Percentiles rank a stretch among this genome's conserved stretches.
Evolutionary conservation across 257 asterid genomes (phyloP).

Genomic region (Solanum paucissectum): DNA sequence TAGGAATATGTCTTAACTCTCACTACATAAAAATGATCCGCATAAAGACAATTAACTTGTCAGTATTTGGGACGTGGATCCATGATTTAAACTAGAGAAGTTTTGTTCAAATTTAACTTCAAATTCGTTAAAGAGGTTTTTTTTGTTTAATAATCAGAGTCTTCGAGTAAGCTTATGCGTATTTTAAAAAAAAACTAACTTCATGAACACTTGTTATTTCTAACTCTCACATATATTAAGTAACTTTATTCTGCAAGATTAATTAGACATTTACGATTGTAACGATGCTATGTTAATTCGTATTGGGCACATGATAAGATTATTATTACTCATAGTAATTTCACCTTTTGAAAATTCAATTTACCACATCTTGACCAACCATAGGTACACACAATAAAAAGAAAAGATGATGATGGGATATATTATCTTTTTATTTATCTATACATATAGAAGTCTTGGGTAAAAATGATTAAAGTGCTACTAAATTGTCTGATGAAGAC

Average conservation of each 20-base stretch:
- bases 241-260: neutral
- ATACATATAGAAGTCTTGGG: neutral
- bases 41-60: too few species aligned
- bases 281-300: neutral
- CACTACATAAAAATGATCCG: too few species aligned
- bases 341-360: neutral
- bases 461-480: conserved; percentile 13
- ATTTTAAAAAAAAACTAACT: neutral
- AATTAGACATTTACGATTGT: neutral
- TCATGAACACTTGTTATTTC: neutral
- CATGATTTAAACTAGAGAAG: neutral
- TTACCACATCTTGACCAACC: neutral
- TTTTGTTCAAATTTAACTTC: neutral
- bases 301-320: neutral
- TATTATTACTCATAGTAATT: neutral
- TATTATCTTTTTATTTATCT: neutral
- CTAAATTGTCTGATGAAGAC: neutral
- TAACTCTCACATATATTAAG: neutral
- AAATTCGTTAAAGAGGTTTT: neutral
- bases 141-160: neutral
- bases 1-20: neutral
- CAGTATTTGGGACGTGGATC: too few species aligned
- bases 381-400: neutral
- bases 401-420: neutral
- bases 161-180: neutral